Evolutionary conservation across 164 flowering plant genomes (phyloP).

Genomic region (Vitis labrusca): DNA sequence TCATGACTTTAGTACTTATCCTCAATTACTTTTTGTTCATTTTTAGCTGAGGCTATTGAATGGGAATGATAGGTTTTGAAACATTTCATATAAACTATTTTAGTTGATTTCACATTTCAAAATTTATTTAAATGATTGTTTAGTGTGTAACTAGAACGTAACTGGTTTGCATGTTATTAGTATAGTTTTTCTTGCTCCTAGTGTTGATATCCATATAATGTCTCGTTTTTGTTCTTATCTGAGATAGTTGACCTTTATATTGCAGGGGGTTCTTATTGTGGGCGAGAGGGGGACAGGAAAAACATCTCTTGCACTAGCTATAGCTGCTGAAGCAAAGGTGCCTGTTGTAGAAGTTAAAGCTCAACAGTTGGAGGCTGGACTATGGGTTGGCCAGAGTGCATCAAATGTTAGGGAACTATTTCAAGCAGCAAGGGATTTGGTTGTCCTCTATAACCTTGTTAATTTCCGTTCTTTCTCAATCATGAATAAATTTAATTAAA

Average conservation of each 20-base stretch:
- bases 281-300: conserved; percentile 98
- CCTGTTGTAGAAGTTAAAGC: conserved; percentile 90
- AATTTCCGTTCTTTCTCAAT: background rate
- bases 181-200: background rate
- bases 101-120: too few species aligned
- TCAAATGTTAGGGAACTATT: conserved; percentile 92
- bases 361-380: conserved; percentile 85
- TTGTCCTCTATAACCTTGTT: conserved; percentile 21
- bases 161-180: background rate
- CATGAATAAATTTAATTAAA: background rate
- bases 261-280: conserved; percentile 98
- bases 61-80: too few species aligned
- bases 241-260: conserved; percentile 3
- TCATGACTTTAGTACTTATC: too few species aligned
- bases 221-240: background rate
- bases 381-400: conserved; percentile 98
- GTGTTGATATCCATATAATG: background rate
- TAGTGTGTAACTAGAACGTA: too few species aligned
- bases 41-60: too few species aligned
- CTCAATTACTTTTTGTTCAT: too few species aligned
- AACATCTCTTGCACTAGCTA: conserved; percentile 86
- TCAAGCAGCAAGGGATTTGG: conserved; percentile 97
- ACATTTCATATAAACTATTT: too few species aligned
- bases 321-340: conserved; percentile 95
- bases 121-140: too few species aligned